Evolutionary conservation across 2,329 filamentous ascomycete genomes (phyloP).

Genomic region (Plenodomus biglobosus): DNA sequence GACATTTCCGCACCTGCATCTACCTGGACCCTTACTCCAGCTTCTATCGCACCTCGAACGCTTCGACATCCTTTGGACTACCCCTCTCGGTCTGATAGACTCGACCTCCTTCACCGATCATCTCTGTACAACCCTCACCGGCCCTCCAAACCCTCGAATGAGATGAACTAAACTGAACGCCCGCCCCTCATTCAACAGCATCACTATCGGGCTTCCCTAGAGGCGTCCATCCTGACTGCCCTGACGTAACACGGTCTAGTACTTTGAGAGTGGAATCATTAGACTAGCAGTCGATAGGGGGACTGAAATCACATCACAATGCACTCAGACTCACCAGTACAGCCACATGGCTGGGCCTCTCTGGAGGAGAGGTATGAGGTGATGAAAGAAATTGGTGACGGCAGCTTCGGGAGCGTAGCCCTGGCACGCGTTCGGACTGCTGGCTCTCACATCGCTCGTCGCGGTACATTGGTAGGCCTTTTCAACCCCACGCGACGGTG

Average conservation of each 20-base stretch:
- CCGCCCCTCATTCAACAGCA: constrained; percentile 7
- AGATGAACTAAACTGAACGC: constrained; percentile 36
- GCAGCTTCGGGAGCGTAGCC: constrained; percentile 95
- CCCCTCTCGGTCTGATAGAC: constrained; percentile 25
- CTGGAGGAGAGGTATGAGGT: constrained; percentile 96
- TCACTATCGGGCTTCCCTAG: constrained; percentile 18
- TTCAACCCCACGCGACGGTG: constrained; percentile 38
- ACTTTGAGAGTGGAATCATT: constrained; percentile 12
- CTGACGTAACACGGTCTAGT: constrained; percentile 22
- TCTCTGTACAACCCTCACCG: constrained; percentile 14
- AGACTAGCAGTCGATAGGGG: constrained; percentile 12
- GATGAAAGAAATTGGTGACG: constrained; percentile 97
- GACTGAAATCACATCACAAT: constrained; percentile 55
- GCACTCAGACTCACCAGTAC: constrained; percentile 72
- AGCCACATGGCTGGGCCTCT: constrained; percentile 67
- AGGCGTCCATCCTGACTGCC: constrained; percentile 18
- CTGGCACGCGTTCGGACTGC: constrained; percentile 89
- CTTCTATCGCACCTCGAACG: constrained; percentile 40
- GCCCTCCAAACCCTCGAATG: constrained; percentile 23
- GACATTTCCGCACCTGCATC: constrained; percentile 42
- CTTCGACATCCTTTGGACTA: constrained; percentile 42
- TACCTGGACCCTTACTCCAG: constrained; percentile 45
- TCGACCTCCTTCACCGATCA: constrained; percentile 21
- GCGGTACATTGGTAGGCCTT: constrained; percentile 86
- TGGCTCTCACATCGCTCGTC: constrained; percentile 81